Evolutionary conservation across 345 rosid species (phyloP), one percentile per base, ranked within the genome.

Genomic region (Moricandia arvensis): DNA sequence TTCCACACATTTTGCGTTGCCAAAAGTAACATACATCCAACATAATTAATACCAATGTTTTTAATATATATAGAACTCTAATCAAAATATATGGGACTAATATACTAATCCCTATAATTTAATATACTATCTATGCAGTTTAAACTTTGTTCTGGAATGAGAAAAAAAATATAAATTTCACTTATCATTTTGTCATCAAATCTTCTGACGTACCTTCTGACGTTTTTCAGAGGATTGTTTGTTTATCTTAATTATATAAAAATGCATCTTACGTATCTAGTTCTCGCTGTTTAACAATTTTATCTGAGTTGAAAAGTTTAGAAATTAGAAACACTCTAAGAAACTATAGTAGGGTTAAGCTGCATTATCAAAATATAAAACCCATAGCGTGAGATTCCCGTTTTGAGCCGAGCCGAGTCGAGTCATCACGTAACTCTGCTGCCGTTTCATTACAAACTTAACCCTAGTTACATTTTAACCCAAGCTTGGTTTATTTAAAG

Each of bases 401-500:
- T 29, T n/a, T 15, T 24, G 38, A 69, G 69, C 75, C 72, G 16
- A 71, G 76, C 71, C 68, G 33, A 71, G 75, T 26, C 47, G 34
- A 26, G 57, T 16, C 58, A 62, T 16, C 58, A 62, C 53, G 27
- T 15, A 66, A 49, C 29, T 47, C 16, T 11, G 33, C 10, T 35
- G 24, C 59, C 15, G 43, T 61, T 62, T 34, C 59, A 49, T 51
- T 6, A 12, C 24, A 64, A 65, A 83, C 82, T 85, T 80, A 89
- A 89, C 97, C 91, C 74, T 71, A 55, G 93, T 91, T 83, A 87
- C 81, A 79, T 84, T 83, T 72, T 84, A 86, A 85, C 91, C 86
- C 83, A 73, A 80, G 87, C 78, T 85, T 38, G 79, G 89, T 87
- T 86, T 89, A 89, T 91, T 86, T 91, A 91, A 84, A 85, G 85